Evolutionary conservation across 75 land plant species (phyloP).

Genomic region (Azolla pinnata): DNA sequence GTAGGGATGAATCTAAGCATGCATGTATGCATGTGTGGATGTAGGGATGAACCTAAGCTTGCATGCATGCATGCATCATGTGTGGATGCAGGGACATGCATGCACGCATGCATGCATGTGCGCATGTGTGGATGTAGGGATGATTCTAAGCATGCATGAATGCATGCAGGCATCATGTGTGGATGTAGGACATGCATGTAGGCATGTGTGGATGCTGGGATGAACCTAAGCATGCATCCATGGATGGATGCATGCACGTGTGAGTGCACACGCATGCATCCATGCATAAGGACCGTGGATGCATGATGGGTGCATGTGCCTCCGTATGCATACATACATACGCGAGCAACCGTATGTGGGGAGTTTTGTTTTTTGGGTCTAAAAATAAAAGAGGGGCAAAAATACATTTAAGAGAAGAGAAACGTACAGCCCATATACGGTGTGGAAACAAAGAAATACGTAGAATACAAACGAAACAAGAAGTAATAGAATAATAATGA

Average conservation of each 20-base stretch:
- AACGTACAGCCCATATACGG: too few relatives aligned
- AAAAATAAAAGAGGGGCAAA: too few relatives aligned
- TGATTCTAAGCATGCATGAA: background rate
- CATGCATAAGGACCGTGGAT: too few relatives aligned
- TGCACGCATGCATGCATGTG: background rate
- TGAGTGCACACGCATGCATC: too few relatives aligned
- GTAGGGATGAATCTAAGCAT: background rate
- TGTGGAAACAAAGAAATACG: too few relatives aligned
- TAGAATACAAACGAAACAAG: too few relatives aligned
- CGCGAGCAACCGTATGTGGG: too few relatives aligned
- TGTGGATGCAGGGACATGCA: background rate
- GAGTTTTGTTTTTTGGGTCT: too few relatives aligned
- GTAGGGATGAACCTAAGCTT: background rate
- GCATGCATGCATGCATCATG: background rate
- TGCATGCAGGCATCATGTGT: background rate
- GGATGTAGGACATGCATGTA: background rate
- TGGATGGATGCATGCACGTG: background rate
- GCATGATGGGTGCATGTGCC: background rate
- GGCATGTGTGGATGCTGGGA: background rate
- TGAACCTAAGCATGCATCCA: background rate
- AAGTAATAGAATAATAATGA: too few relatives aligned
- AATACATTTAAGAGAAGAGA: too few relatives aligned
- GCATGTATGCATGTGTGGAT: background rate
- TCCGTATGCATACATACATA: background rate
- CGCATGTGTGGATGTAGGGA: background rate